Base-by-base conservation (phyloP, 768 basidiomycete genomes). In the Leccinum longicurvipes region DNA sequence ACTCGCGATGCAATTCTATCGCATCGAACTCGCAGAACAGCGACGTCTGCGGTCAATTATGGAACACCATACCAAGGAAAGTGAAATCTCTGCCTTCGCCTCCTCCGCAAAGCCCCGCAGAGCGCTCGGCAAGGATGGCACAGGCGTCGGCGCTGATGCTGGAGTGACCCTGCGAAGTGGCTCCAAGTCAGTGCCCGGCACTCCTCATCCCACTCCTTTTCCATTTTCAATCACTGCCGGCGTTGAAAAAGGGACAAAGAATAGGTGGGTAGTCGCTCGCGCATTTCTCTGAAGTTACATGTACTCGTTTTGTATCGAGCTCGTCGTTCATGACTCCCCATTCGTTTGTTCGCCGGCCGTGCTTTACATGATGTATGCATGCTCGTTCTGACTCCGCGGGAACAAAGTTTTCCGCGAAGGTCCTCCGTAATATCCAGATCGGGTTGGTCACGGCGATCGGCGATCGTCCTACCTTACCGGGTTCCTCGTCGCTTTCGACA, bases 151-250 rank as follows among this genome's bases (percentile, higher is more conserved):
- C 23, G 15, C 47, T 15, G 53, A 59, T 52, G 24, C 27, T 17
- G 42, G 27, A 10, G 10, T 50, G 49, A 47, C 39, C 21, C 34
- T 61, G 25, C 61, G 49, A 42, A 45, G 44, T 8, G 47, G 53
- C 14, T 55, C 58, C 25, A 71, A 59, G 44, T 59, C 61, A 8
- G 52, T 56, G 1, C 67, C 63, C 19, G 55, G 55, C 6, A 63
- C 64, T 1, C 65, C 68, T 12, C 55, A 59, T 32, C 56, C 50
- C 9, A 21, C 51, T 4, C 42, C 45, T 49, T 53, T 95, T 88
- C 94, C 93, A 8, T 97, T 88, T 69, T 92, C 91, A 51, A 98
- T 98, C 58, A 96, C 92, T 0, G 96, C 96, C 6, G 96, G 91
- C 2, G 84, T 98, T 10, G 96, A 98, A 73, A 91, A 96, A 66